These are phyloP conservation scores for Microstroma glucosiphilum DNA, from an alignment of 1,284 basidiomycete genomes.

Conservation along the genomic window DNA sequence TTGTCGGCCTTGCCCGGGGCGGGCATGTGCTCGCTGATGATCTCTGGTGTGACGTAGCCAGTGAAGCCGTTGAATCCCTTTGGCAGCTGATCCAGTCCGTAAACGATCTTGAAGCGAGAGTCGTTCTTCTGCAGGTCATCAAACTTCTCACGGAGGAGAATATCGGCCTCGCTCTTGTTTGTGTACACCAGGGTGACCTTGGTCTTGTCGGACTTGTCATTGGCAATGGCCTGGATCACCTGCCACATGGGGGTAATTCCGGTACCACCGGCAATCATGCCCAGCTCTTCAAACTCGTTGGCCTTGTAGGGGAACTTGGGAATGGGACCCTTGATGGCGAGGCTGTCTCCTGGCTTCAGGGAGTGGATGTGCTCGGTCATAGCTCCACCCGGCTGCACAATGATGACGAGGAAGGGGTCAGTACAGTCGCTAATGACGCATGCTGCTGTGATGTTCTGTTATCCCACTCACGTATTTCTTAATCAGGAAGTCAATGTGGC, in stretches of 20 bases:
- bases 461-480: constrained; percentile 59
- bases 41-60: constrained; percentile 60
- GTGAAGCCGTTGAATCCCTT: constrained; percentile 58
- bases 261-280: constrained; percentile 81
- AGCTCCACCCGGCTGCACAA: constrained; percentile 32
- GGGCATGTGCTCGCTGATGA: constrained; percentile 68
- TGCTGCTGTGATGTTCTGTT: not conserved
- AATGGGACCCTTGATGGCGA: constrained; percentile 69
- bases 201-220: constrained; percentile 73
- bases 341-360: constrained; percentile 70
- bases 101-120: constrained; percentile 68
- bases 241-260: constrained; percentile 59
- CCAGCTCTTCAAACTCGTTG: constrained; percentile 61
- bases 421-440: not conserved
- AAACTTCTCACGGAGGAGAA: constrained; percentile 76
- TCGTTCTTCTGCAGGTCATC: constrained; percentile 54
- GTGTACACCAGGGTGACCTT: constrained; percentile 88
- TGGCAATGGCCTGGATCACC: constrained; percentile 49
- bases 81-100: constrained; percentile 68
- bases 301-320: constrained; percentile 49
- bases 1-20: constrained; percentile 67
- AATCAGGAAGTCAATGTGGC: constrained; percentile 62
- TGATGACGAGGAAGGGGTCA: not conserved
- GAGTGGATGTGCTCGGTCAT: constrained; percentile 52
- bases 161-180: constrained; percentile 84